These are phyloP conservation scores for Oryza nivara DNA, from an alignment of 176 grass and related monocot genomes.

Conservation along the genomic window DNA sequence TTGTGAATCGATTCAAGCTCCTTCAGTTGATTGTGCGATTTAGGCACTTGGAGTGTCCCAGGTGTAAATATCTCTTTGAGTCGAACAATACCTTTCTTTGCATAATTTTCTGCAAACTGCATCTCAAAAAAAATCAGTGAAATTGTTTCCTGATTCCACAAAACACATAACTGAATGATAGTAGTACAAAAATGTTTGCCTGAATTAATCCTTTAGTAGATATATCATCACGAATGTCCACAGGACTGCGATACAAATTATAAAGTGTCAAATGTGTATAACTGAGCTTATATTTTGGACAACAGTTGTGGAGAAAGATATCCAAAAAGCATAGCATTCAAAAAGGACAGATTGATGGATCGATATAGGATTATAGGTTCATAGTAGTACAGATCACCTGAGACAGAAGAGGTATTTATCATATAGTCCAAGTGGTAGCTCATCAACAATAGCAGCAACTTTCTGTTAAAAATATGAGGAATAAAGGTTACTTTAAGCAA, in stretches of 20 bases:
- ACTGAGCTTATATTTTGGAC: neutral
- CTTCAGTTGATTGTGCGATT: constrained; percentile 83
- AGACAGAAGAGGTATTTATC: constrained; percentile 94
- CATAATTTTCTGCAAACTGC: constrained; percentile 96
- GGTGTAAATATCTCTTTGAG: constrained; percentile 96
- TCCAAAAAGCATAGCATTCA: neutral
- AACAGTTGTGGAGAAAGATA: constrained; percentile 12
- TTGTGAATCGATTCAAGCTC: constrained; percentile 99
- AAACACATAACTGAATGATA: constrained; percentile 23
- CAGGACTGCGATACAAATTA: constrained; percentile 67
- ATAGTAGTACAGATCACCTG: constrained; percentile 51
- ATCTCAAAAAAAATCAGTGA: constrained; percentile 29
- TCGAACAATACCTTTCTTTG: constrained; percentile 84
- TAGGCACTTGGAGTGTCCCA: constrained; percentile 85
- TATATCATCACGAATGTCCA: constrained; percentile 87
- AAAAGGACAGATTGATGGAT: constrained; percentile 2
- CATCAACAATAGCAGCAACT: constrained; percentile 86
- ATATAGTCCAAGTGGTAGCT: constrained; percentile 77
- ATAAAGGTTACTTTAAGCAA: constrained; percentile 18
- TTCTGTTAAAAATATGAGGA: constrained; percentile 63
- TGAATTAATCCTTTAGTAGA: constrained; percentile 84
- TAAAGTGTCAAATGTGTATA: constrained; percentile 20
- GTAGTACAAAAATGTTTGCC: constrained; percentile 47
- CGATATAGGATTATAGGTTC: constrained; percentile 17
- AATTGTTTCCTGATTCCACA: constrained; percentile 25